Base-by-base conservation (phyloP, 345 rosid species). In the Punica granatum region DNA sequence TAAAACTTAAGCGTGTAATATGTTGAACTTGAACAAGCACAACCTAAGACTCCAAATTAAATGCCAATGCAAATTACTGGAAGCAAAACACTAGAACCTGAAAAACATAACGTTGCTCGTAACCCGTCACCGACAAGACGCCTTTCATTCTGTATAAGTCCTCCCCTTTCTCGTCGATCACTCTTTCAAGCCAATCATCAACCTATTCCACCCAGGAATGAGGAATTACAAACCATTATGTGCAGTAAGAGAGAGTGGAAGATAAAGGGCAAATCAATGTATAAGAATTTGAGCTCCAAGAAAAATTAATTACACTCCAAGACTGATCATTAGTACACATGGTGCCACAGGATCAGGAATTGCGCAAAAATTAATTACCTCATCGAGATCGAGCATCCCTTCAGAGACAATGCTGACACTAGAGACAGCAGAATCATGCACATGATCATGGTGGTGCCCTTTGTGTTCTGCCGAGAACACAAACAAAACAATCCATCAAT, bases 111-210 rank as follows among this genome's bases (percentile, higher is more conserved):
- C 83, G 83, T 70, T 81, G 80, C 59, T 86, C 85, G 1, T 77
- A 78, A 60, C 73, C 73, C 31, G 74, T 74, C 59, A 86, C 74
- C 1, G 82, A 80, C 67, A 88, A 60, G 21, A 86, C 76, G 12
- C 95, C 89, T 75, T 88, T 88, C 95, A 88, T 81, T 71, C 89
- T 74, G 77, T 86, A 88, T 70, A 88, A 75, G 77, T 88, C 89
- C 33, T 86, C 89, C 44, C 84, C 91, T 73, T 83, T 86, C 64
- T 88, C 91, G 70, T 88, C 89, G 16, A 81, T 72, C 69, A 84
- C 63, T 77, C 94, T 83, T 75, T 86, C 85, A 28, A 88, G 79
- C 91, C 94, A 88, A 77, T 88, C 94, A 63, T 86, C 89, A 43
- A 88, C 82, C 94, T 88, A 74, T 18, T 72, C 66, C 56, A 72